Base-by-base conservation (phyloP, 2,329 filamentous ascomycete species). In the Magnaporthiopsis incrustans region DNA sequence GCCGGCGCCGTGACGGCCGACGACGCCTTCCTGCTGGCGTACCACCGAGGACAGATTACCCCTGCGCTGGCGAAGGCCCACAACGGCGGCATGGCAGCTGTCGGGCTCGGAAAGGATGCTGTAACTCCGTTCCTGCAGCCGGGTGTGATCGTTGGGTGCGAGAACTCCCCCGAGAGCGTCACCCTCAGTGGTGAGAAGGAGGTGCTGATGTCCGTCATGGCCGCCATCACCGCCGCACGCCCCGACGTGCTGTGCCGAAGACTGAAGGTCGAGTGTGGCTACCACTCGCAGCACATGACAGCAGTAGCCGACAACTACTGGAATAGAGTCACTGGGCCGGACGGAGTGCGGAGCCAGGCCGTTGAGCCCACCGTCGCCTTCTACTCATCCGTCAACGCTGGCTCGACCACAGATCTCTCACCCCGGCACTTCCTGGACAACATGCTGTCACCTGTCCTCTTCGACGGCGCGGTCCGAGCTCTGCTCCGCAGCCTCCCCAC, bases 401-500 rank as follows among this genome's bases (percentile, higher is more conserved):
- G 12, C 1, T 12, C 10, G 5, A 56, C 58, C 30, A 64, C n/a
- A 35, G 38, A 65, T 7, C n/a, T 65, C 11, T 62, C 70, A 14
- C 61, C 27, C 1, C 67, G 53, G 14, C 75, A 77, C 63, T 77
- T 74, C 74, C 64, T 64, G 0, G 67, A 69, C 18, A 77, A 77
- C 62, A 69, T 77, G 68, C 66, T 68, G 12, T 69, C 68, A 1
- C 70, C 74, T 5, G 75, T 77, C 0, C 62, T 70, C 2, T 78
- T 78, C 65, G 69, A 67, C 3, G 67, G 73, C 50, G 75, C 75
- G 0, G 70, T 4, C 15, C 68, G 33, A 14, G 35, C 44, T 2
- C 15, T 64, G 32, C 56, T 64, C 3, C 6, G 44, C 22, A 56
- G 60, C 30, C 26, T 64, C 10, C 33, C 26, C 8, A 38, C 57